Base-by-base conservation (phyloP, 1,284 basidiomycete species). In the Boletellus sp. region DNA sequence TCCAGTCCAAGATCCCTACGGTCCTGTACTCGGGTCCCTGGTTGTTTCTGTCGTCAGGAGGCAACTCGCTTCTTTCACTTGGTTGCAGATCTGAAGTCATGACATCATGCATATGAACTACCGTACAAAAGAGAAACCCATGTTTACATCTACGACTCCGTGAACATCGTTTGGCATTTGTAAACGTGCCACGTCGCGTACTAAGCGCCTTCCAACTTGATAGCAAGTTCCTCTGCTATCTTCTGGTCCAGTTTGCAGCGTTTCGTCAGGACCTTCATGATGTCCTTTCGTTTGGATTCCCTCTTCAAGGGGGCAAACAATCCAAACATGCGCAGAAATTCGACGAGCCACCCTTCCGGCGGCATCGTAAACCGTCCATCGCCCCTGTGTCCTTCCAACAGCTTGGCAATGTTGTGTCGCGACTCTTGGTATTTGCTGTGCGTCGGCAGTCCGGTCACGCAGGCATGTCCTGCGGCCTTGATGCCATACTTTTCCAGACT, bases 371-470 rank as follows among this genome's bases (percentile, higher is more conserved):
- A 66, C 42, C 50, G 65, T 41, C 56, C 64, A 0, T 50, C 18
- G 2, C 47, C 44, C 4, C 32, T 35, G 42, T 53, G 50, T 21
- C 55, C 54, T 15, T 44, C 41, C 53, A 67, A 48, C 50, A 67
- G 16, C 16, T 8, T 19, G 5, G 21, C 11, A 19, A 67, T 56
- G 26, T 62, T 60, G 1, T 6, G n/a, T 18, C 40, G 55, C 7
- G 65, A 70, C 42, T 64, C 59, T 5, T 4, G 16, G 28, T 68
- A 64, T 49, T 67, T 69, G 44, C 41, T 51, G 46, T 70, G 62
- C 39, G 47, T 47, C 22, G 55, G 55, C 24, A 70, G 42, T 6
- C 64, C 65, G 15, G 65, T 71, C 21, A 71, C 63, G 48, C 65
- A 67, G 24, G 65, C 65, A 40, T 67, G 69, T 15, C 49, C 59